A percentile compares a stretch with the other conserved stretches of the same genome.
Conservation (phyloP, 1,139 yeast genomes). For the Candida gigantensis region DNA sequence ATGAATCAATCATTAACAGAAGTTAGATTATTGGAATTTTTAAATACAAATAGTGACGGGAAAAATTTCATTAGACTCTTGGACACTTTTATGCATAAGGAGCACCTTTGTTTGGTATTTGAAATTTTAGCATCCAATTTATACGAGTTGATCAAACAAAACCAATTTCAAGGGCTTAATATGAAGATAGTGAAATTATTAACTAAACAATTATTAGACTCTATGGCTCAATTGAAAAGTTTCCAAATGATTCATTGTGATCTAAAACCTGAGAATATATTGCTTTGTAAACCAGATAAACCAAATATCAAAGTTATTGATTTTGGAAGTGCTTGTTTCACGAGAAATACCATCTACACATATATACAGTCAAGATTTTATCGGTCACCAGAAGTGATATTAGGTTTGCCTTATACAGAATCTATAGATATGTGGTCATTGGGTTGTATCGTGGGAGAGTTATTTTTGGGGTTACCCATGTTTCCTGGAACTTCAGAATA, state of each 20-base stretch:
- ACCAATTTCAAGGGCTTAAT: constrained; percentile 88
- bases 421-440: constrained; percentile 98
- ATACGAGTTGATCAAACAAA: constrained; percentile 89
- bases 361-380: constrained; percentile 95
- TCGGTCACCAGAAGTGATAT: constrained; percentile 91
- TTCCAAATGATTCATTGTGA: constrained; percentile 93
- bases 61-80: constrained; percentile 75
- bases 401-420: constrained; percentile 88
- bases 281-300: constrained; percentile 76
- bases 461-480: constrained; percentile 88
- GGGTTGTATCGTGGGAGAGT: constrained; percentile 94
- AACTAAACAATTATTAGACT: constrained; percentile 77
- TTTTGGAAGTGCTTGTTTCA: constrained; percentile 96
- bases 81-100: constrained; percentile 90
- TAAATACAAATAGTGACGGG: constrained; percentile 72
- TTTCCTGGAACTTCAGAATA: constrained; percentile 96
- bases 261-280: constrained; percentile 91
- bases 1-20: constrained; percentile 91
- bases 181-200: constrained; percentile 78
- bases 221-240: constrained; percentile 76
- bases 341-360: constrained; percentile 84
- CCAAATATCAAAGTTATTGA: constrained; percentile 93
- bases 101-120: constrained; percentile 89
- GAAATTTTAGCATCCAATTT: constrained; percentile 85
- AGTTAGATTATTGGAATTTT: constrained; percentile 78